Conservation (phyloP, 345 rosid species). For the Brassica rapa region DNA sequence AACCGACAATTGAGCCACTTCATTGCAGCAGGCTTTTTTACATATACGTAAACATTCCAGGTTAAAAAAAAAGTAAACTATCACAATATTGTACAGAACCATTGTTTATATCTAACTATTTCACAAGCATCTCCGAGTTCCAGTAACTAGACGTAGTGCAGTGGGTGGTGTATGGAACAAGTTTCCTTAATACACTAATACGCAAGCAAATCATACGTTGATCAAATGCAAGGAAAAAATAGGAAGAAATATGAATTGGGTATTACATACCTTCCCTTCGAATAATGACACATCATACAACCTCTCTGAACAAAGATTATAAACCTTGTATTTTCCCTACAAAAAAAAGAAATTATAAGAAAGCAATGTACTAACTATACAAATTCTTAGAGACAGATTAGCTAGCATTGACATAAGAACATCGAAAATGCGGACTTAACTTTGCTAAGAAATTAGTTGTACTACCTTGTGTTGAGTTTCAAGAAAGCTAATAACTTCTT, state of each 20-base stretch:
- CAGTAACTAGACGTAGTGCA: neutral
- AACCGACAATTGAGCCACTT: slow-evolving; percentile 1
- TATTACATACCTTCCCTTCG: slow-evolving; percentile 75
- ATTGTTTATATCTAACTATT: neutral
- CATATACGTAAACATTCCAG: neutral
- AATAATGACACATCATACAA: slow-evolving; percentile 83
- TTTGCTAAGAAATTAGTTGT: slow-evolving; percentile 2
- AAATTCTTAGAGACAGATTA: neutral
- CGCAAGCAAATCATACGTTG: neutral
- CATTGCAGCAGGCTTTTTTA: neutral
- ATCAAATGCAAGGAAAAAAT: slow-evolving; percentile 16
- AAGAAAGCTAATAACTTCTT: slow-evolving; percentile 86
- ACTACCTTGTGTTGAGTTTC: slow-evolving; percentile 85
- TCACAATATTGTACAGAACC: slow-evolving; percentile 4
- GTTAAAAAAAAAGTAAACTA: neutral
- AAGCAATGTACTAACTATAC: neutral
- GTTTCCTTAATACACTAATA: neutral
- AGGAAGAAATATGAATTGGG: neutral
- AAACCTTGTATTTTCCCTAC: slow-evolving; percentile 86
- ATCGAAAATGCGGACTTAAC: neutral
- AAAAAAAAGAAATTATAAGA: slow-evolving; percentile 11
- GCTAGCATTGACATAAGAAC: neutral
- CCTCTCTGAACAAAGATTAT: slow-evolving; percentile 90
- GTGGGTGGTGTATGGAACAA: neutral
- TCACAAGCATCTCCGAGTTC: neutral